Conservation (phyloP, 1,284 basidiomycete species). For the Ganoderma resinaceum region DNA sequence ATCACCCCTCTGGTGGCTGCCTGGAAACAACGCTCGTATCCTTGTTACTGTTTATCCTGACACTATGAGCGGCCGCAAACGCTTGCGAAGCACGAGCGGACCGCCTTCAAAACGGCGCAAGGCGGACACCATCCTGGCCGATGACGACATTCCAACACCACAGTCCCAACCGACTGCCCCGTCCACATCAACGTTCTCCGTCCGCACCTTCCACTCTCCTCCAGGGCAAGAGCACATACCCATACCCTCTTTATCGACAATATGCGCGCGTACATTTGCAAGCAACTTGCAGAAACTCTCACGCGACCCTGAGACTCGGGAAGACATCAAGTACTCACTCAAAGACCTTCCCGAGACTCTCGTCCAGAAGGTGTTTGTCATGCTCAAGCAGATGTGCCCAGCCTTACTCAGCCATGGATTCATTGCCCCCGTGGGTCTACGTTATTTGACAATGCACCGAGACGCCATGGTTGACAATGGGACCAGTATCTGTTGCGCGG, state of each 20-base stretch:
- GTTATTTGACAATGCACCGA: not conserved
- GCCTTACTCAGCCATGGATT: conserved; percentile 58
- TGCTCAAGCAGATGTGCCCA: conserved; percentile 56
- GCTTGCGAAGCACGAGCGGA: not conserved
- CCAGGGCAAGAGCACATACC: conserved; percentile 37
- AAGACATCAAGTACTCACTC: conserved; percentile 47
- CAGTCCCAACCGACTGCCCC: conserved; percentile 46
- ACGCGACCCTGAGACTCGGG: conserved; percentile 47
- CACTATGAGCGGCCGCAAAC: conserved; percentile 11
- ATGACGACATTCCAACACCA: conserved; percentile 46
- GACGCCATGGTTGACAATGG: not conserved
- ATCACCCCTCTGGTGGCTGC: not conserved
- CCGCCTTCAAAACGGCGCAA: conserved; percentile 43
- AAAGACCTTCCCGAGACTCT: conserved; percentile 59
- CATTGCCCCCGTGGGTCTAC: conserved; percentile 56
- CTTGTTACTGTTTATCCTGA: not conserved
- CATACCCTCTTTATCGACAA: conserved; percentile 52
- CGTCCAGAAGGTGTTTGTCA: conserved; percentile 56
- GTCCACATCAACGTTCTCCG: conserved; percentile 60
- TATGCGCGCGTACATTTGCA: conserved; percentile 63
- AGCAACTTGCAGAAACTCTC: conserved; percentile 50
- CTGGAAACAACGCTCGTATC: not conserved
- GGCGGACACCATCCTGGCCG: conserved; percentile 39
- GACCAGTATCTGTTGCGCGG: conserved; percentile 68
- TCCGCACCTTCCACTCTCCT: conserved; percentile 43